Base-by-base conservation (phyloP, 805 yeast species). In the Komagataella ulmi region DNA sequence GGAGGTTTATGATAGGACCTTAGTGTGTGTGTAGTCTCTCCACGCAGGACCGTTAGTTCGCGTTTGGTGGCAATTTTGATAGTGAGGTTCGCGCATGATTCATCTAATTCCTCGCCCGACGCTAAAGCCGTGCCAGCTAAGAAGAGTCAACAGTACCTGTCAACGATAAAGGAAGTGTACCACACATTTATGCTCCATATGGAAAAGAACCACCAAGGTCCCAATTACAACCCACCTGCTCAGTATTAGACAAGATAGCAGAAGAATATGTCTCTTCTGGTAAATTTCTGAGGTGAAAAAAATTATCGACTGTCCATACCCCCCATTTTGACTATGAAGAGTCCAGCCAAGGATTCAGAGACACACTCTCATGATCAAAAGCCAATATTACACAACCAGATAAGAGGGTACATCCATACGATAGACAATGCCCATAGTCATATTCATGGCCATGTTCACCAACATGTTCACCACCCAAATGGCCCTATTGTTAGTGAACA, bases 381-480 rank as follows among this genome's bases (percentile, higher is more conserved):
- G 40, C 40, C 40, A 8, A 30, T 30, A 30, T 30, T 30, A 30
- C 40, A 30, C 14, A 30, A 30, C 40, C 40, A 30, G 40, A 30
- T 30, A 30, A 30, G 40, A 30, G 40, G 40, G 40, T 30, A 30
- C 40, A 30, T 30, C 14, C 40, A 30, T 44, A 52, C 52, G 3
- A 52, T 23, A 36, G 56, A 52, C 40, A 49, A 48, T 10, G 40
- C 24, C 19, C 56, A 54, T 48, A 24, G 51, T 10, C 56, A 54
- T 40, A 52, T 51, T n/a, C 56, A 54, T 48, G 56, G 56, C 6
- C 56, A 54, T 19, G 50, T 51, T 10, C 56, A 54, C 40, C 48
- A 50, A 45, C 56, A 54, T 44, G 36, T 17, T 7, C 48, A 46
- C 48, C 23, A 17, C 7, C 48, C 18, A 14, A 17, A 46, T 21